Base-by-base conservation (phyloP, 257 asterid species). In the Nicotiana attenuata region DNA sequence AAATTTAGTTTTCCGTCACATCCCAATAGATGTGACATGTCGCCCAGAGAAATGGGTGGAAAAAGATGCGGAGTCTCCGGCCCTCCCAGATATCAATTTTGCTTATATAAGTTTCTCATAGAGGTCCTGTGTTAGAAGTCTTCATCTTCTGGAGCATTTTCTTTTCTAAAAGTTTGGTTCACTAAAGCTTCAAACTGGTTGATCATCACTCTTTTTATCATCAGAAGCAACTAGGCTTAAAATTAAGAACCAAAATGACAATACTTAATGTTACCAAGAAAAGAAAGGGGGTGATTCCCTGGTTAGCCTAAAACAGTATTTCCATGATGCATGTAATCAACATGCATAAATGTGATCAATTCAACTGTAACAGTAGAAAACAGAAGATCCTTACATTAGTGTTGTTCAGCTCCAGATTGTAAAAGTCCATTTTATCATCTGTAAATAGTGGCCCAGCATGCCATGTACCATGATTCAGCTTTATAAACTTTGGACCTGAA, bases 371-470 rank as follows among this genome's bases (percentile, higher is more conserved):
- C 26, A 81, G 35, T n/a, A 41, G 67, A 10, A 41, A 78, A 76
- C 14, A 11, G 15, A 71, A 65, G 17, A 16, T 63, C 76, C 97
- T 92, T 84, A 92, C 99, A 83, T 92, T 92, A 31, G 99, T 96
- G 80, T 96, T 86, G 88, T 87, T 90, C 64, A 96, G 86, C 80
- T 96, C 99, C 38, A 96, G 91, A 85, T 94, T 96, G 83, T 94
- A 96, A 86, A 96, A 96, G 67, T 96, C 97, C 96, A 94, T 94
- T 7, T 86, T 24, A 56, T 88, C 83, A 15, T 81, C 88, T 29
- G 78, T 85, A 80, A 94, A 96, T 90, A 96, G 80, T 0, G 99
- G 99, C 19, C 99, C 99, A 2, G 97, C 99, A 81, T 96, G 99
- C 99, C 97, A 96, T 14, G 99, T 94, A 65, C 97, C 97, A 8